Evolutionary conservation across 495 filamentous ascomycete species (phyloP), one percentile per base, ranked within the genome.

Genomic region (Talaromyces trachyspermus): DNA sequence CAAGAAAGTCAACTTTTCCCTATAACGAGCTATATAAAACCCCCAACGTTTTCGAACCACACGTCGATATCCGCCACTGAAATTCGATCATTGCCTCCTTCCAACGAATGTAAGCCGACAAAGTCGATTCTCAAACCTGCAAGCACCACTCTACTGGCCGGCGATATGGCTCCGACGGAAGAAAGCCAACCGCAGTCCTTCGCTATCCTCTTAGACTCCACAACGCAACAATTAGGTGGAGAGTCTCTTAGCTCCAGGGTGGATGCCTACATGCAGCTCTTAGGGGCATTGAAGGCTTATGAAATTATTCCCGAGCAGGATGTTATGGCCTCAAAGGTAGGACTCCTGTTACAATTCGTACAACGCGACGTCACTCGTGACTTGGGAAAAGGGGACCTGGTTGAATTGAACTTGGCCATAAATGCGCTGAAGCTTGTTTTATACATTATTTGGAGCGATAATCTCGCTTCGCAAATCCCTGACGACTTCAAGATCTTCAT

Each of bases 91-190:
- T 63, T 71, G 22, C 78, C 73, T 20, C 76, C 80, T 4, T 81
- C 84, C 22, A 79, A 74, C 55, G 75, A 82, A 42, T 72, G 70
- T 26, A 88, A 83, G 57, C 79, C 86, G 10, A 54, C 79, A 19
- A 95, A 91, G 57, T 91, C 89, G 2, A 96, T 98, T 46, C 75
- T 98, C 39, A 98, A 97, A 62, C 58, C 73, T 15, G 70, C 62
- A 22, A 74, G 68, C 50, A 74, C 68, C 1, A 57, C 49, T 49
- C 60, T 53, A 4, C 61, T 53, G 4, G 53, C 58, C 50, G 66
- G 38, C 50, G 58, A 75, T 44, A 69, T 70, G 29, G 52, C 67
- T 5, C 63, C 62, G 42, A 63, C 61, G 32, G 53, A 54, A 36
- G 49, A 53, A 51, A 51, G 47, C 18, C 46, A 49, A 45, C 63